Evolutionary conservation across 441 rosid genomes (phyloP).

Genomic region (Corymbia citriodora): DNA sequence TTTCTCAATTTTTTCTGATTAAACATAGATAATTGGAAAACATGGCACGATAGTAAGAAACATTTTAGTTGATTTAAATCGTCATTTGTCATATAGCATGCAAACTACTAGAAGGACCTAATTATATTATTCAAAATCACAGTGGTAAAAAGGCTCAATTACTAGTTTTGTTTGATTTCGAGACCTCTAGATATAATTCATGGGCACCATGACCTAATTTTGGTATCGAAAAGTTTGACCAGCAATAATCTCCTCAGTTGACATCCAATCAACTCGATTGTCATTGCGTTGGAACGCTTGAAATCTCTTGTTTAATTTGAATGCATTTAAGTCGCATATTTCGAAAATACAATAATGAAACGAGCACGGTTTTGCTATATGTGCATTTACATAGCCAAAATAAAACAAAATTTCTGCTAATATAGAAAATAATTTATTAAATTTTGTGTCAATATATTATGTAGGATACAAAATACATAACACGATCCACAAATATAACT

Average conservation of each 20-base stretch:
- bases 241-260: neutral
- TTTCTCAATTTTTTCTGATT: neutral
- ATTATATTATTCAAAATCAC: no score
- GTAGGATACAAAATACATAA: no score
- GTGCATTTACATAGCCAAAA: no score
- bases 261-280: neutral
- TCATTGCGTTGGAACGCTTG: neutral
- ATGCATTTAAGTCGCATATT: no score
- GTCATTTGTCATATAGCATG: neutral
- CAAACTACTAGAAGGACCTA: neutral
- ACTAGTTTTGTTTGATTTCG: neutral
- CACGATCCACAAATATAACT: no score
- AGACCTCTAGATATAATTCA: neutral
- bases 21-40: neutral
- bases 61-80: no score
- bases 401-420: no score
- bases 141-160: neutral
- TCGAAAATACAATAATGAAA: no score
- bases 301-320: no score
- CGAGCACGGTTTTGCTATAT: no score
- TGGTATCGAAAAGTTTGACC: neutral
- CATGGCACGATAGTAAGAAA: neutral
- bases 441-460: no score
- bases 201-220: neutral
- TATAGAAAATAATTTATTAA: no score